Base-by-base conservation (phyloP, 2,329 filamentous ascomycete species). In the Ophioceras dolichostomum region DNA sequence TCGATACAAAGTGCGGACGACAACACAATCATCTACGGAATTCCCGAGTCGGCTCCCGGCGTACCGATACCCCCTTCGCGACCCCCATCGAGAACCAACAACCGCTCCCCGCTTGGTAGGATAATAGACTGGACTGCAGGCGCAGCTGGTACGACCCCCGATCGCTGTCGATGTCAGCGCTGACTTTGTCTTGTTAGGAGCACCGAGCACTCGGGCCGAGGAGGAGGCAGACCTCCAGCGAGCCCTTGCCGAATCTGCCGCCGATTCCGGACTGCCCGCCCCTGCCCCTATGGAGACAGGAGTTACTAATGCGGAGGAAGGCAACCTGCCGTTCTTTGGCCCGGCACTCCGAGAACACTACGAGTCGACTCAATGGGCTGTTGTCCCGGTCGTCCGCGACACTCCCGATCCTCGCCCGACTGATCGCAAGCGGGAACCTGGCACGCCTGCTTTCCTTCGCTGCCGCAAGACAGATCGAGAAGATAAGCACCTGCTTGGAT, bases 51-150 rank as follows among this genome's bases (percentile, higher is more conserved):
- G n/a, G n/a, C n/a, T n/a, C n/a, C n/a, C n/a, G n/a, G n/a, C n/a
- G n/a, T n/a, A n/a, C n/a, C n/a, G n/a, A n/a, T n/a, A n/a, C 67
- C 69, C 5, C 70, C 72, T 0, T 77, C 76, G 14, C 64, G 75
- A 39, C 76, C 76, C n/a, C 76, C 76, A 2, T 79, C 76, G 17
- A 61, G 74, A 53, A 26, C 36, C 10, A 28, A 37, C 29, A 67
- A 67, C 44, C 64, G 63, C 47, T 78, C 75, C 24, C 73, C 75
- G 8, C 51, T 76, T 41, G 61, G 65, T 51, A 68, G 58, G 46
- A 56, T 70, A 43, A 56, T 65, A 45, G 66, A 73, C 37, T 65
- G 67, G 58, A 59, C 59, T 39, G 54, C 59, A 19, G 54, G 56
- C 37, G 56, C 56, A 44, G 52, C 62, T 44, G 63, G 62, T 67